Conservation (phyloP, 148 eudicot species). For the Spergularia bocconei region DNA sequence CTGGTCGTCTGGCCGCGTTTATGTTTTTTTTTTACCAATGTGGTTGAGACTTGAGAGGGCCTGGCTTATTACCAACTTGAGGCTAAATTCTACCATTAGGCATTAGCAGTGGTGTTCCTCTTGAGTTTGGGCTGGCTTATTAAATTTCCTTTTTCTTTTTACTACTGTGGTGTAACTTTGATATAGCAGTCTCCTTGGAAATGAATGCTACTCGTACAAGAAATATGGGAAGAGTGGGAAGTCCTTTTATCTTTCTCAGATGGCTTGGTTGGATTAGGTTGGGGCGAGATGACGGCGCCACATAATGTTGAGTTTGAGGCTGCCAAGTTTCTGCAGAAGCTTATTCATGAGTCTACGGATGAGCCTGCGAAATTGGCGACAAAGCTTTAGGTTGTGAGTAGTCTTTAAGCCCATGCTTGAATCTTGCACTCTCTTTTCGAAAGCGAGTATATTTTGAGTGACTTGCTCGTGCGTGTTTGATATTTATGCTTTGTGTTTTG, state of each 20-base stretch:
- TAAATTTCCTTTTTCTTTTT: neutral
- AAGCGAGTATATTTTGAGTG: too few species aligned
- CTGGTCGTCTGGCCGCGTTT: too few species aligned
- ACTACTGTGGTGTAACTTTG: slow-evolving; percentile 52
- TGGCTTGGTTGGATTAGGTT: slow-evolving; percentile 38
- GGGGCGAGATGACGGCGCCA: slow-evolving; percentile 47
- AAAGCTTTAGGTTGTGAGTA: slow-evolving; percentile 81
- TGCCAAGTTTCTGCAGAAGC: slow-evolving; percentile 91
- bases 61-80: too few species aligned
- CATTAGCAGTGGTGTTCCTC: too few species aligned
- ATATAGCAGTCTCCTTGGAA: slow-evolving; percentile 53
- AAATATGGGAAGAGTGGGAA: slow-evolving; percentile 73
- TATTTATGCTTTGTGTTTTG: neutral
- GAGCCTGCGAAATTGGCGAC: slow-evolving; percentile 93
- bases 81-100: too few species aligned
- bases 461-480: too few species aligned
- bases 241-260: slow-evolving; percentile 76
- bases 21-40: too few species aligned
- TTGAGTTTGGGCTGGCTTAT: neutral
- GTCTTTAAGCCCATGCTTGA: neutral
- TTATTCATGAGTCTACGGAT: slow-evolving; percentile 94
- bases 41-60: too few species aligned
- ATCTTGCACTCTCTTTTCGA: neutral
- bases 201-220: slow-evolving; percentile 70
- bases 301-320: slow-evolving; percentile 92